Evolutionary conservation across 345 rosid species (phyloP).

Genomic region (Eucalyptus cloeziana): DNA sequence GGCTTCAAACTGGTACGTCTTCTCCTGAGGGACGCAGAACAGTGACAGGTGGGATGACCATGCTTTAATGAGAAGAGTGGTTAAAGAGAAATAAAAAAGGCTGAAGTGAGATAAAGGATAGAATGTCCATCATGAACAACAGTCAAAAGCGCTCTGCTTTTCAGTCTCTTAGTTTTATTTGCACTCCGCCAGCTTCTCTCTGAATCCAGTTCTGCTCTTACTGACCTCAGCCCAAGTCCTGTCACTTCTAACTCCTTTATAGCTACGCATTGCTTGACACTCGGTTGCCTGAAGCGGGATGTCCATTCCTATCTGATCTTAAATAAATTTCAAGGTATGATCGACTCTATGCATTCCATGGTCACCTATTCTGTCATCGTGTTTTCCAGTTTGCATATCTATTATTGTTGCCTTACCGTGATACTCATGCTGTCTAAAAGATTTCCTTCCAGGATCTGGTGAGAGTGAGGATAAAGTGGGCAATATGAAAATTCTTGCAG

Average conservation of each 20-base stretch:
- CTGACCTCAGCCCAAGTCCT: not conserved
- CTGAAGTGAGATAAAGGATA: not conserved
- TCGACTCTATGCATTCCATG: not conserved
- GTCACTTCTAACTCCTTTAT: not conserved
- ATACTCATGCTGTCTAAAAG: not conserved
- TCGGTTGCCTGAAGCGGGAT: not conserved
- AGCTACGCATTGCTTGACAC: not conserved
- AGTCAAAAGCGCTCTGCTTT: not conserved
- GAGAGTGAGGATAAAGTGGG: not conserved
- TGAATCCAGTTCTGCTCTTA: not conserved
- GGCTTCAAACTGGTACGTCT: not conserved
- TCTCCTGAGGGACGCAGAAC: not conserved
- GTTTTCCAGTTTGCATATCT: not conserved
- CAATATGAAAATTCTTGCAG: not conserved
- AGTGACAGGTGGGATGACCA: not conserved
- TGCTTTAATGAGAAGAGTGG: not conserved
- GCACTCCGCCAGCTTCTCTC: not conserved
- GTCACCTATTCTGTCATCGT: not conserved
- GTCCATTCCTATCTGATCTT: not conserved
- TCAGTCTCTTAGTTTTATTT: not conserved
- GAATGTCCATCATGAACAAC: not conserved
- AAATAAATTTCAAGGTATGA: not conserved
- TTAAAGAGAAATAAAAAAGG: not conserved
- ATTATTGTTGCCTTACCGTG: not conserved
- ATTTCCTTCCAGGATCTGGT: not conserved